phyloP scores from a whole-genome alignment of 257 asterid genomes.

The Primulina eburnea region DNA sequence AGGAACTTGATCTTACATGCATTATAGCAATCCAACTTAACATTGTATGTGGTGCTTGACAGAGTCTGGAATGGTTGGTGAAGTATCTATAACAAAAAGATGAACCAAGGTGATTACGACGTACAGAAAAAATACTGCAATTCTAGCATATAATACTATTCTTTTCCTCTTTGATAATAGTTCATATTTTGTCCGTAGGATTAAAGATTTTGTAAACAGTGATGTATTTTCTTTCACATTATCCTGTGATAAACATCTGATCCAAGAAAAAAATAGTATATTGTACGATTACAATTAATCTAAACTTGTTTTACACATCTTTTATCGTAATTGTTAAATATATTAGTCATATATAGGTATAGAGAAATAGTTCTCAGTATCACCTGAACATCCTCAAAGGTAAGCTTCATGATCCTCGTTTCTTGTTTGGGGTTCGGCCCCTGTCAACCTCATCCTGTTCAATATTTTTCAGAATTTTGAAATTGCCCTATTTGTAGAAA shows the following conservation, averaged over 20 bases:
- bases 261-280: neutral
- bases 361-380: neutral
- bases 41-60: slow-evolving; percentile 35
- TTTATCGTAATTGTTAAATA: no score
- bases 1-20: neutral
- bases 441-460: no score
- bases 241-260: neutral
- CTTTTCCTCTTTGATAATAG: neutral
- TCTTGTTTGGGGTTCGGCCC: no score
- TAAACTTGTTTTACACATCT: neutral
- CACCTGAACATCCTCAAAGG: no score
- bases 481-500: no score
- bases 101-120: neutral
- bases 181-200: neutral
- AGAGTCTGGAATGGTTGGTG: slow-evolving; percentile 91
- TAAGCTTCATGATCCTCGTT: no score
- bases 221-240: neutral
- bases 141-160: neutral
- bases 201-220: neutral
- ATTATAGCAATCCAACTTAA: neutral
- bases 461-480: no score
- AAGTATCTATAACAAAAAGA: slow-evolving; percentile 47
- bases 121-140: no score
- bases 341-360: neutral
- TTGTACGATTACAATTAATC: neutral